Percentiles rank a stretch among this genome's conserved stretches.
Evolutionary conservation across 805 yeast species (phyloP).

Genomic region (Myxozyma monticola): DNA sequence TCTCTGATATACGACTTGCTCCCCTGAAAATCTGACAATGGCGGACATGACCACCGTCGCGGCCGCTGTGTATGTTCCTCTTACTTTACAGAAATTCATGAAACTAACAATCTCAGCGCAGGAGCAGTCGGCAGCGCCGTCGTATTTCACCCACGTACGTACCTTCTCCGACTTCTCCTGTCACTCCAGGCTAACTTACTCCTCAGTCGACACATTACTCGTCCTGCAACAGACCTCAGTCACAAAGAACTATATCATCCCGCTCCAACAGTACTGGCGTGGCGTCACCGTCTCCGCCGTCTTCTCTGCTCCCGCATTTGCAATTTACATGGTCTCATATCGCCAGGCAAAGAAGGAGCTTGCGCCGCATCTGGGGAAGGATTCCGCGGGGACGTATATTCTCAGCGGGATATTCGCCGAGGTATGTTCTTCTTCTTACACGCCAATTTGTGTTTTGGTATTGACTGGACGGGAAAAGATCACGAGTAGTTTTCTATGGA

Average conservation of each 20-base stretch:
- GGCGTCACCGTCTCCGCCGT: constrained; percentile 43
- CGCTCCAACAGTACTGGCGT: constrained; percentile 32
- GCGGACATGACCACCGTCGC: constrained; percentile 20
- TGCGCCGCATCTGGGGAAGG: constrained; percentile 12
- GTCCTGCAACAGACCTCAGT: constrained; percentile 25
- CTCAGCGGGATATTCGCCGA: constrained; percentile 22
- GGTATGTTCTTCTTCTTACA: neutral
- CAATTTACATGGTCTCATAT: constrained; percentile 44
- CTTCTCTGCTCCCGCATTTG: constrained; percentile 45
- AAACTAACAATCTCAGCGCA: constrained; percentile 4
- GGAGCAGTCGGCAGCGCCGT: constrained; percentile 28
- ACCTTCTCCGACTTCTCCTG: neutral
- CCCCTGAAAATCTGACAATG: neutral
- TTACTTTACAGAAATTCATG: neutral
- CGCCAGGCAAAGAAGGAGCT: constrained; percentile 42
- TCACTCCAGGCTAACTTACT: too few species aligned
- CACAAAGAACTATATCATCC: constrained; percentile 8
- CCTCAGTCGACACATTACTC: constrained; percentile 24
- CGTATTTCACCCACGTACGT: constrained; percentile 27
- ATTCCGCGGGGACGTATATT: constrained; percentile 17
- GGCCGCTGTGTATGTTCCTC: constrained; percentile 23
- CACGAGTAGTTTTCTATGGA: constrained; percentile 44
- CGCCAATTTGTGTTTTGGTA: too few species aligned
- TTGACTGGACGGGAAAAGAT: constrained; percentile 17
- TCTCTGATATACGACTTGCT: too few species aligned